Evolutionary conservation across 805 yeast genomes (phyloP).

Genomic region (Gaillardinia entomophila): DNA sequence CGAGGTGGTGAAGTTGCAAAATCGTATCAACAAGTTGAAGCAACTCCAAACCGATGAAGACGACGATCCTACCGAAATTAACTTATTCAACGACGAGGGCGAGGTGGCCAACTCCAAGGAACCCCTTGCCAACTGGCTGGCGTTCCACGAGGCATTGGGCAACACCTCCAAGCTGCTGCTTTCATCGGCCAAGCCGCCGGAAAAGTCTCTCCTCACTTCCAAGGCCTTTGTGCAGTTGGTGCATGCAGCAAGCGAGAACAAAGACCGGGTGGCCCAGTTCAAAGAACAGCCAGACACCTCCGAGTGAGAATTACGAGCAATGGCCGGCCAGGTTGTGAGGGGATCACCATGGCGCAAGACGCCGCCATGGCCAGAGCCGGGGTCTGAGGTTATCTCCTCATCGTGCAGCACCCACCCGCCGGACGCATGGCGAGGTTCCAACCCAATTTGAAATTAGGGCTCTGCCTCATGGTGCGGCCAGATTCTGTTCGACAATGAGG

Average conservation of each 20-base stretch:
- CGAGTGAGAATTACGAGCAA: no score
- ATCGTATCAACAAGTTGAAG: constrained; percentile 69
- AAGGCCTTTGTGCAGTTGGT: constrained; percentile 67
- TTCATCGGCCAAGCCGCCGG: constrained; percentile 7
- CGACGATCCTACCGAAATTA: constrained; percentile 44
- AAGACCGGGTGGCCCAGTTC: constrained; percentile 34
- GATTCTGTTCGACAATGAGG: no score
- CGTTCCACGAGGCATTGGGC: constrained; percentile 16
- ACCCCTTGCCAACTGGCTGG: constrained; percentile 21
- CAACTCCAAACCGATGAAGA: constrained; percentile 54
- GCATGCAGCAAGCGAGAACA: constrained; percentile 57
- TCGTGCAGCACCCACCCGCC: no score
- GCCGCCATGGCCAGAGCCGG: no score
- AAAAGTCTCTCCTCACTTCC: constrained; percentile 39
- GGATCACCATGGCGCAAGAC: no score
- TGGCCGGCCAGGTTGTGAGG: no score
- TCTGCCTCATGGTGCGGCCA: no score
- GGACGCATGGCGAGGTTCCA: no score
- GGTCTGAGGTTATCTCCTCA: no score
- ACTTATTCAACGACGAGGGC: constrained; percentile 34
- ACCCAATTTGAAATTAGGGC: no score
- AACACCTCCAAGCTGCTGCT: constrained; percentile 19
- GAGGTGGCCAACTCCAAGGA: constrained; percentile 4
- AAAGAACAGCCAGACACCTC: constrained; percentile 1
- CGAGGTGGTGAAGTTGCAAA: constrained; percentile 75